These are phyloP conservation scores for Ogataea salicorniae DNA, from an alignment of 805 yeast species.

Conservation along the genomic window DNA sequence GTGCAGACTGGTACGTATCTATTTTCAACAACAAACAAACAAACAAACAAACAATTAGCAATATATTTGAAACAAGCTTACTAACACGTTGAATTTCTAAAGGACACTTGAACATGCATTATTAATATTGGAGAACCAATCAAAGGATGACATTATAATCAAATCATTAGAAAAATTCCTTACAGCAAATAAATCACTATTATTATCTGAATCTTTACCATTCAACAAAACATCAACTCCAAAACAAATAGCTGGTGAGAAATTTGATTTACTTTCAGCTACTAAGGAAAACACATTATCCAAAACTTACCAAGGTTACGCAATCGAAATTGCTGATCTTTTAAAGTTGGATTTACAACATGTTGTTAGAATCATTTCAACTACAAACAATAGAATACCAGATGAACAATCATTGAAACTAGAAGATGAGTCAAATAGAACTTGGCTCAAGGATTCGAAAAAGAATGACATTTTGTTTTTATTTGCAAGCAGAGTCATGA, in stretches of 20 bases:
- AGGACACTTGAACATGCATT: slow-evolving; percentile 23
- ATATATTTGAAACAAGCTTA: background rate
- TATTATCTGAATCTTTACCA: slow-evolving; percentile 14
- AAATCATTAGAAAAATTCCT: slow-evolving; percentile 10
- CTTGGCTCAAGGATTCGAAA: slow-evolving; percentile 25
- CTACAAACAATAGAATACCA: slow-evolving; percentile 34
- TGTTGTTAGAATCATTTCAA: slow-evolving; percentile 42
- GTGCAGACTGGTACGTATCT: slow-evolving; percentile 10
- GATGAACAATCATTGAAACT: slow-evolving; percentile 22
- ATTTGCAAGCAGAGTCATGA: slow-evolving; percentile 37
- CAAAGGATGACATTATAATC: slow-evolving; percentile 6
- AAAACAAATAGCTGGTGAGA: background rate
- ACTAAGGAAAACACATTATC: slow-evolving; percentile 9
- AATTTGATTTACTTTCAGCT: slow-evolving; percentile 12
- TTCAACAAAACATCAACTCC: slow-evolving; percentile 4
- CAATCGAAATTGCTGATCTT: slow-evolving; percentile 34
- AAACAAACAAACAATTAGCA: too few relatives aligned
- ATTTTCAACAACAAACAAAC: background rate
- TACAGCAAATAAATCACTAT: slow-evolving; percentile 7
- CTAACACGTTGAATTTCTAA: slow-evolving; percentile 10
- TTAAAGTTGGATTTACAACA: slow-evolving; percentile 41
- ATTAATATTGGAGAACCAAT: slow-evolving; percentile 7
- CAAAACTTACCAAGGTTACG: slow-evolving; percentile 34
- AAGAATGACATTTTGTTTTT: slow-evolving; percentile 31
- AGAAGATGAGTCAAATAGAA: slow-evolving; percentile 17